Evolutionary conservation across 1,284 basidiomycete genomes (phyloP), one percentile per base, ranked within the genome.

Genomic region (Tilletia caries): DNA sequence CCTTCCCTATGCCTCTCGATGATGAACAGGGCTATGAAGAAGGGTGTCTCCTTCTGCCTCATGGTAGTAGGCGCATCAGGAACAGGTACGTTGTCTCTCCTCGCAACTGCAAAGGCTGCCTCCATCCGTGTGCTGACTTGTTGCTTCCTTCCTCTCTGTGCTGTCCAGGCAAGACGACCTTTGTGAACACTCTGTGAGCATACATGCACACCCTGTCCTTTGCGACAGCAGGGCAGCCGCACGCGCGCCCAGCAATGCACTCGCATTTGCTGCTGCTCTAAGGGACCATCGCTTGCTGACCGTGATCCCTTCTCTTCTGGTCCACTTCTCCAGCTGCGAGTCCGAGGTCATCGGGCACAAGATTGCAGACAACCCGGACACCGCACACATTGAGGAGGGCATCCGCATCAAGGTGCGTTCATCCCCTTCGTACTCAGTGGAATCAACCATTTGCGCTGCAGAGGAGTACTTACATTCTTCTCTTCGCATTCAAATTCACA

Each of bases 321-420:
- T 41, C 15, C 37, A 41, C 1, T 15, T 15, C 37, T 27, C 33
- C 66, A 52, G 32, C 76, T 62, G 86, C 65, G 83, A 85, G 60
- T 79, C 78, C 46, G 84, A 84, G 74, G 85, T 84, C 32, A 81
- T 85, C 67, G 83, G 84, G 68, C 86, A 95, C 86, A 95, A 95
- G 85, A 87, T 92, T 67, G 89, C 89, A 73, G 92, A 95, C 84
- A 89, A 89, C 79, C 90, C 93, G 13, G 91, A 92, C 77, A 89
- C 89, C n/a, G 95, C 95, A 20, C 93, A 97, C 84, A 87, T 94
- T 69, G 95, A 98, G 84, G 91, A 93, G 81, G 92, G 92, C 71
- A 95, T 98, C 83, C 90, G 89, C 84, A 98, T 98, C 86, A 97
- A 97, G 86, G 92, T 93, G 75, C 76, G 92, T 87, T 20, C 13